phyloP scores from a whole-genome alignment of 2,329 filamentous ascomycete species.

The Ustulina deusta region DNA sequence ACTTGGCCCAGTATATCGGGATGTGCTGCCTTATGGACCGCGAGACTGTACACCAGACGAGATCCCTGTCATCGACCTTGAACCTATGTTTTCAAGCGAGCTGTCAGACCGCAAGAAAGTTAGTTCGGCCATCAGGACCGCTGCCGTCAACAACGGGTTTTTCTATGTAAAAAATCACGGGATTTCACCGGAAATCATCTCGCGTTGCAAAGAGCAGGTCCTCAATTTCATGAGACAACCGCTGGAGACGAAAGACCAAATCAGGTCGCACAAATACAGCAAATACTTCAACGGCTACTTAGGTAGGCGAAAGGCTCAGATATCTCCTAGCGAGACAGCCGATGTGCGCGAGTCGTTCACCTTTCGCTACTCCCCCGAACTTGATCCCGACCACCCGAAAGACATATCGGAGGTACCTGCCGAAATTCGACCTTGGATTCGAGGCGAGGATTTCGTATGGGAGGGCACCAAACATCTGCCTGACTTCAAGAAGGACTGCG shows the following conservation, averaged over 20 bases:
- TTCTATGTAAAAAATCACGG: conserved; percentile 67
- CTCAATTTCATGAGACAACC: conserved; percentile 63
- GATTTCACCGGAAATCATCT: conserved; percentile 53
- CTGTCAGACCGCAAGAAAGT: conserved; percentile 54
- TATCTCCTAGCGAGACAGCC: conserved; percentile 62
- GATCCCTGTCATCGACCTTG: conserved; percentile 67
- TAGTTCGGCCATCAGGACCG: conserved; percentile 57
- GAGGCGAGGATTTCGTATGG: conserved; percentile 66
- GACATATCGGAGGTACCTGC: conserved; percentile 57
- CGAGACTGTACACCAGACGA: conserved; percentile 54
- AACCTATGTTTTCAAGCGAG: conserved; percentile 54
- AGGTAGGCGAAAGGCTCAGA: conserved; percentile 56
- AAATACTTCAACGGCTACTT: conserved; percentile 63
- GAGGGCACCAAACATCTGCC: conserved; percentile 61
- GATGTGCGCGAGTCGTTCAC: conserved; percentile 65
- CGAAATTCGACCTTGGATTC: conserved; percentile 57
- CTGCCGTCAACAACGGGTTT: conserved; percentile 65
- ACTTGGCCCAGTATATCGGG: conserved; percentile 51
- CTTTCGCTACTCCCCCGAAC: conserved; percentile 64
- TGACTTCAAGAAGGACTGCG: conserved; percentile 60
- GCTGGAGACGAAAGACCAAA: conserved; percentile 56
- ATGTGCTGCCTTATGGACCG: conserved; percentile 49
- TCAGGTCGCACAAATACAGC: conserved; percentile 52
- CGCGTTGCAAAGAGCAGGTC: conserved; percentile 50
- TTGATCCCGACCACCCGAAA: conserved; percentile 60